Evolutionary conservation across 345 rosid genomes (phyloP).

Genomic region (Boechera divaricarpa): DNA sequence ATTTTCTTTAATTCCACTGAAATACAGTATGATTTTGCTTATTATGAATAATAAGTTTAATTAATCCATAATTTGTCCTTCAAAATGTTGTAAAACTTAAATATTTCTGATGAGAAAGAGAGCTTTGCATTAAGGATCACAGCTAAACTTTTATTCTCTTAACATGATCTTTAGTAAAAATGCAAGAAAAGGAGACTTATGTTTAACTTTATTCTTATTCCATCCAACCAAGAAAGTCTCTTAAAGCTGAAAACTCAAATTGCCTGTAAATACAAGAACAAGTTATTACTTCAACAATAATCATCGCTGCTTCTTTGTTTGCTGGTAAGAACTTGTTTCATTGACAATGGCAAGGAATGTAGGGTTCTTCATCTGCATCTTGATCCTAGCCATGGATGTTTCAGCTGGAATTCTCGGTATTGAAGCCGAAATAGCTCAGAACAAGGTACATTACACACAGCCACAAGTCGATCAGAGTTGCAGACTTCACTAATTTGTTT

Average conservation of each 20-base stretch:
- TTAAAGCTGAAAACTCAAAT: slow-evolving; percentile 25
- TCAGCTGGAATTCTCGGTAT: slow-evolving; percentile 51
- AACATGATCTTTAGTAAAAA: slow-evolving; percentile 33
- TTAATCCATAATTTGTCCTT: background rate
- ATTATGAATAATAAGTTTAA: background rate
- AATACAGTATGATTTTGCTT: background rate
- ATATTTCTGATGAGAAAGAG: background rate
- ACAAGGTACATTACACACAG: slow-evolving; percentile 40
- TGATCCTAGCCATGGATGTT: slow-evolving; percentile 50
- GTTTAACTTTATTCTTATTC: slow-evolving; percentile 44
- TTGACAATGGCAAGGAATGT: slow-evolving; percentile 36
- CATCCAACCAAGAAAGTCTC: slow-evolving; percentile 35
- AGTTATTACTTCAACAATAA: slow-evolving; percentile 27
- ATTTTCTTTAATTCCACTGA: background rate
- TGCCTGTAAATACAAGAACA: slow-evolving; percentile 33
- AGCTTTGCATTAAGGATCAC: slow-evolving; percentile 37
- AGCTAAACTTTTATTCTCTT: slow-evolving; percentile 37
- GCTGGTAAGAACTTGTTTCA: slow-evolving; percentile 22
- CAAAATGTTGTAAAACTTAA: background rate
- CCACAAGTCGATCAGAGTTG: background rate
- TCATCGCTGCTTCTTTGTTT: slow-evolving; percentile 31
- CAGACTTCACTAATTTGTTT: background rate
- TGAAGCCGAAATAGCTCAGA: slow-evolving; percentile 51
- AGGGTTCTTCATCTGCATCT: slow-evolving; percentile 46
- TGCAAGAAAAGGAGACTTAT: slow-evolving; percentile 19